These are phyloP conservation scores for Aspergillus avenaceus DNA, from an alignment of 495 filamentous ascomycete species.

Conservation along the genomic window DNA sequence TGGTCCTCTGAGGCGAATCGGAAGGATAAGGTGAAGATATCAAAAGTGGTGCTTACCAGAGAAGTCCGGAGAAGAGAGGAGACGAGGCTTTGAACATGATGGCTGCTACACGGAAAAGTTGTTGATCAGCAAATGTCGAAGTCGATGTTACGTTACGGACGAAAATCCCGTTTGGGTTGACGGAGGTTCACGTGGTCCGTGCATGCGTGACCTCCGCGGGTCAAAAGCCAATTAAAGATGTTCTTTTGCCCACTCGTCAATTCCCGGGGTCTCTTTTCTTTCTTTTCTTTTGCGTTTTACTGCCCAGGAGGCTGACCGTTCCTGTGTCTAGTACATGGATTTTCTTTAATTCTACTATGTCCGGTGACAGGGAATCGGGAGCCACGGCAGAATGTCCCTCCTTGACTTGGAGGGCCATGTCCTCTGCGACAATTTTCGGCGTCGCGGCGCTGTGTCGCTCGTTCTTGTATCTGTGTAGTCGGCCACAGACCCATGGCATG, in stretches of 20 bases:
- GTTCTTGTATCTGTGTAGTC: conserved; percentile 40
- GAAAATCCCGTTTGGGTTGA: conserved; percentile 20
- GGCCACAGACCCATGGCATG: conserved; percentile 63
- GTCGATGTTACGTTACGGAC: background rate
- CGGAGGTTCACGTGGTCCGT: conserved; percentile 12
- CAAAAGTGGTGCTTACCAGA: too few species aligned
- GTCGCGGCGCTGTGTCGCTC: conserved; percentile 44
- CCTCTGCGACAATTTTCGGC: conserved; percentile 40
- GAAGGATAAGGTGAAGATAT: conserved; percentile 6
- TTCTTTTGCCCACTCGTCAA: conserved; percentile 9
- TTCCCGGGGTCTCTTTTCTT: conserved; percentile 6
- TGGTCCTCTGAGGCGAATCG: background rate
- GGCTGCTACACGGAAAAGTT: background rate
- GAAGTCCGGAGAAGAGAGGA: conserved; percentile 71
- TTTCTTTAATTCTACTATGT: conserved; percentile 21
- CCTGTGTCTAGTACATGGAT: conserved; percentile 24
- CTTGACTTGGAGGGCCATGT: conserved; percentile 37
- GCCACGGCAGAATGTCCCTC: conserved; percentile 41
- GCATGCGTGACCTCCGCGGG: conserved; percentile 19
- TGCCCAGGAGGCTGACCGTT: background rate
- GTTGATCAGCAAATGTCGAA: background rate
- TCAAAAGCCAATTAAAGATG: conserved; percentile 14
- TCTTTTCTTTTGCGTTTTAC: conserved; percentile 4
- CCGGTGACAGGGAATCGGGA: conserved; percentile 34
- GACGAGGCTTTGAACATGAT: conserved; percentile 70